Conservation (phyloP, 2,329 filamentous ascomycete species). For the Pseudogymnoascus sp. region DNA sequence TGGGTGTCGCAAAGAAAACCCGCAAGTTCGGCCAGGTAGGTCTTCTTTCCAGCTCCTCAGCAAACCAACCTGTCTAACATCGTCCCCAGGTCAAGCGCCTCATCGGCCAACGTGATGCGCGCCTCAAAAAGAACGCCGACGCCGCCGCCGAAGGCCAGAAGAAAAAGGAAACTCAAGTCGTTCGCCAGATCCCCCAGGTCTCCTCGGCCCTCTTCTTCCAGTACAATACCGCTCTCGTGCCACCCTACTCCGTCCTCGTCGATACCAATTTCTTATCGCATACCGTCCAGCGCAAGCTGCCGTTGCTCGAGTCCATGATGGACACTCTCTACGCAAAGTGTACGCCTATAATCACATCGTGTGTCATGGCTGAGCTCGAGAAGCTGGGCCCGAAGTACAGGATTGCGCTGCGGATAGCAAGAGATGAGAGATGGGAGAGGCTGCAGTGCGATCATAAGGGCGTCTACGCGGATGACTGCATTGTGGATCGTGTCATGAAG, state of each 20-base stretch:
- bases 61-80: constrained; percentile 19
- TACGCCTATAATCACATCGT: constrained; percentile 75
- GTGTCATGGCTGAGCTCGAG: constrained; percentile 74
- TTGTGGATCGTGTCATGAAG: constrained; percentile 63
- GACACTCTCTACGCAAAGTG: constrained; percentile 86
- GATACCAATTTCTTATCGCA: constrained; percentile 86
- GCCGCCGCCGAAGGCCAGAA: constrained; percentile 56
- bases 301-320: constrained; percentile 83
- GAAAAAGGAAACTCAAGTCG: constrained; percentile 53
- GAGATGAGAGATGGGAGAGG: constrained; percentile 79
- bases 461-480: constrained; percentile 75
- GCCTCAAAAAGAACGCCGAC: constrained; percentile 73
- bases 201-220: constrained; percentile 81
- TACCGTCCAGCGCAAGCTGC: constrained; percentile 81
- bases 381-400: constrained; percentile 82
- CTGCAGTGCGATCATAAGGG: constrained; percentile 84
- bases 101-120: constrained; percentile 71
- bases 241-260: constrained; percentile 66
- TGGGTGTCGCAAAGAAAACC: constrained; percentile 86
- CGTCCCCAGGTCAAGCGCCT: constrained; percentile 62
- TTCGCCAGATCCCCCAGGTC: constrained; percentile 74
- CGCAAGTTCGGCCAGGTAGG: constrained; percentile 75
- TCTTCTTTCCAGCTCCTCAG: constrained; percentile 23
- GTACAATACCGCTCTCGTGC: constrained; percentile 78
- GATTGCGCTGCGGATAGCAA: constrained; percentile 71